Conservation (phyloP, 768 basidiomycete genomes). For the Boletus pseudopeckii region DNA sequence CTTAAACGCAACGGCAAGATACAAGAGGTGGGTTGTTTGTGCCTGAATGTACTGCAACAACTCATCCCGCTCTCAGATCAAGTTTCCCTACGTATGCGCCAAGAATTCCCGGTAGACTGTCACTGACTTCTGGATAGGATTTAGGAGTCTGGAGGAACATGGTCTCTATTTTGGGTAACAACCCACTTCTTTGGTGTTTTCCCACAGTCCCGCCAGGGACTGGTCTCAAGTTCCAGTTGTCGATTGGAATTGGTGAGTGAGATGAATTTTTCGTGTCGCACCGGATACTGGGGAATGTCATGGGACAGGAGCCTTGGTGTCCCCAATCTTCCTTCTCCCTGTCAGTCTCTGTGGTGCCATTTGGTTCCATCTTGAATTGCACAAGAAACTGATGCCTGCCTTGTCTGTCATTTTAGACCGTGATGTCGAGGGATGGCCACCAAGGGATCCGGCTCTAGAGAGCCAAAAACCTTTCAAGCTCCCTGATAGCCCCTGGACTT, state of each 20-base stretch:
- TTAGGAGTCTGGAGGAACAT: constrained; percentile 74
- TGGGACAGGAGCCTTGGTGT: constrained; percentile 2
- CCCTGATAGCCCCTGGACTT: constrained; percentile 79
- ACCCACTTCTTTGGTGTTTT: constrained; percentile 80
- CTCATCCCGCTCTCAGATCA: constrained; percentile 47
- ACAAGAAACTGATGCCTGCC: constrained; percentile 10
- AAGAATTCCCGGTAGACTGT: neutral
- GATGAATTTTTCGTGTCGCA: constrained; percentile 36
- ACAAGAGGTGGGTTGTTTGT: constrained; percentile 50
- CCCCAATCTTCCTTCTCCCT: neutral
- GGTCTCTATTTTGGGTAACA: constrained; percentile 70
- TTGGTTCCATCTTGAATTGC: neutral
- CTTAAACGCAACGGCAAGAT: constrained; percentile 85
- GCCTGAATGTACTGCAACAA: neutral
- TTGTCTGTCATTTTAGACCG: constrained; percentile 29
- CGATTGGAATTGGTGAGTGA: constrained; percentile 74
- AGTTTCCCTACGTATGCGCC: constrained; percentile 83
- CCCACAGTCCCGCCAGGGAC: constrained; percentile 64
- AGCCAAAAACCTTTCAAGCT: constrained; percentile 43
- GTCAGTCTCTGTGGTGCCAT: constrained; percentile 5
- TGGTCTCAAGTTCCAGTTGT: constrained; percentile 76
- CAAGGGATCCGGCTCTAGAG: constrained; percentile 52
- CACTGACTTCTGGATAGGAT: constrained; percentile 49
- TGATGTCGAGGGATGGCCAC: constrained; percentile 61
- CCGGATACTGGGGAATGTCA: constrained; percentile 6